A percentile compares a stretch with the other conserved stretches of the same genome.
phyloP scores from a whole-genome alignment of 164 flowering plant species.

The Dillenia turbinata region DNA sequence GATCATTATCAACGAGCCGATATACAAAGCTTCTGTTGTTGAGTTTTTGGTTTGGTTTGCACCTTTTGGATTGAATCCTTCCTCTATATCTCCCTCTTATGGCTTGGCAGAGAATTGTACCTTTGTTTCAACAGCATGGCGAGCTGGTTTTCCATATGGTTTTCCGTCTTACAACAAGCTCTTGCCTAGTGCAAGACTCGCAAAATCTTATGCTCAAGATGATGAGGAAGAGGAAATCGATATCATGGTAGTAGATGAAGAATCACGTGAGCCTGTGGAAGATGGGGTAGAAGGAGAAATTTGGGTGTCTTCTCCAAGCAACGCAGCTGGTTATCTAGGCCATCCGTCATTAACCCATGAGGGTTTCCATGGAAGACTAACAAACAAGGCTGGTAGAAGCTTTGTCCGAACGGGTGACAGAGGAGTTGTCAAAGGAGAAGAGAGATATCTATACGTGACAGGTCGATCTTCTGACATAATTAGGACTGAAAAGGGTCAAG shows the following conservation, averaged over 20 bases:
- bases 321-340: slow-evolving; percentile 52
- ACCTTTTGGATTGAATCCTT: slow-evolving; percentile 34
- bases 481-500: slow-evolving; percentile 12
- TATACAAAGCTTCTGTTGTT: slow-evolving; percentile 33
- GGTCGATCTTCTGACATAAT: slow-evolving; percentile 47
- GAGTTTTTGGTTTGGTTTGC: slow-evolving; percentile 41
- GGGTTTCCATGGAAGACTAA: slow-evolving; percentile 32
- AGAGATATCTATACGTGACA: slow-evolving; percentile 49
- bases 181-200: slow-evolving; percentile 54
- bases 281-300: slow-evolving; percentile 76
- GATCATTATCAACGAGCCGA: slow-evolving; percentile 67
- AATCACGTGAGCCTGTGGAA: slow-evolving; percentile 44
- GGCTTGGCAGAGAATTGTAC: slow-evolving; percentile 82
- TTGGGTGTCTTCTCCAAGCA: slow-evolving; percentile 73
- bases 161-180: slow-evolving; percentile 40
- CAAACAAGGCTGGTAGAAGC: slow-evolving; percentile 17
- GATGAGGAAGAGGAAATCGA: slow-evolving; percentile 37
- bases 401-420: slow-evolving; percentile 62
- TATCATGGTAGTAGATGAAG: slow-evolving; percentile 47
- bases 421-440: slow-evolving; percentile 46
- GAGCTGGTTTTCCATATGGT: slow-evolving; percentile 16
- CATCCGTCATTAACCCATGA: slow-evolving; percentile 50
- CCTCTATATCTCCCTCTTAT: slow-evolving; percentile 57
- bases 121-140: slow-evolving; percentile 76
- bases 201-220: neutral